Conservation (phyloP, 2,329 filamentous ascomycete species). For the Verticillium isaacii region DNA sequence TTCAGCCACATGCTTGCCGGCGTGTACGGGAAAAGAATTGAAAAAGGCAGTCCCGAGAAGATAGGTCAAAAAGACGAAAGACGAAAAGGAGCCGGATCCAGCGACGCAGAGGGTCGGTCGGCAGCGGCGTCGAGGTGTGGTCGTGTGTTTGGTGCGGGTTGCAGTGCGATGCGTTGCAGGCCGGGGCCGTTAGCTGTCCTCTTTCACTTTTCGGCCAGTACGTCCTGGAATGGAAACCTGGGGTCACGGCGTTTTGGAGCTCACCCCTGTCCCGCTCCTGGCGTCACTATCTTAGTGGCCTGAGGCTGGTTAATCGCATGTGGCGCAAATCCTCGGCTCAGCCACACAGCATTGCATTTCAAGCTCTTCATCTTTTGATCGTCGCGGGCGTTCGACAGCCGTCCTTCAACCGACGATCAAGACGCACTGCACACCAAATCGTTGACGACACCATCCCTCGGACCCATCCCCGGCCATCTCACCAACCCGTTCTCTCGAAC, state of each 20-base stretch:
- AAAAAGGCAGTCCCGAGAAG: not conserved
- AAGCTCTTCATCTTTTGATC: constrained; percentile 1
- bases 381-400: not conserved
- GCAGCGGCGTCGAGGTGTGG: constrained; percentile 10
- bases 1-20: constrained; percentile 38
- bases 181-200: constrained; percentile 20
- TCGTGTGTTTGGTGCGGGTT: constrained; percentile 7
- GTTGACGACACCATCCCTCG: not conserved
- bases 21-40: constrained; percentile 2
- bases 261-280: constrained; percentile 10
- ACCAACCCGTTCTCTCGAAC: not conserved
- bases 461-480: not conserved
- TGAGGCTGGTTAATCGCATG: not conserved
- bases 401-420: not conserved
- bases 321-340: not conserved
- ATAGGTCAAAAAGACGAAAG: constrained; percentile 6
- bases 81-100: constrained; percentile 8
- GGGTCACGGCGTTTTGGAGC: constrained; percentile 9
- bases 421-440: not conserved
- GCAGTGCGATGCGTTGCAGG: not conserved
- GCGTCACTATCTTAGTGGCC: not conserved
- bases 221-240: not conserved
- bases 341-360: constrained; percentile 1
- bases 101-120: constrained; percentile 12
- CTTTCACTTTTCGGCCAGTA: constrained; percentile 10